These are phyloP conservation scores for Dryadomyces quercivorus DNA, from an alignment of 2,329 filamentous ascomycete genomes.

Conservation along the genomic window DNA sequence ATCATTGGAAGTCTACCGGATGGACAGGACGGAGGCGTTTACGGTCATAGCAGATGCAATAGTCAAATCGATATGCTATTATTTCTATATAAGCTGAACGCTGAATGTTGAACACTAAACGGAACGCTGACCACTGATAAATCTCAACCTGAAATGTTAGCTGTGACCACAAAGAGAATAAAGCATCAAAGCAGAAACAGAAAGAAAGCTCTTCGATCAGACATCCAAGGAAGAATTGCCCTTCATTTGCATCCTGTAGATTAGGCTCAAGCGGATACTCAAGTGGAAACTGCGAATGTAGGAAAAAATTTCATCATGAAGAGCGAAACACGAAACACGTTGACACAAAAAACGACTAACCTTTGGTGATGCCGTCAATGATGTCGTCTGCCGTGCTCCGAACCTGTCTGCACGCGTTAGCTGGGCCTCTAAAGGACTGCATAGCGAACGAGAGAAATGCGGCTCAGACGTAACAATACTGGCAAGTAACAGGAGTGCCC, in stretches of 20 bases:
- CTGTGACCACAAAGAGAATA: not conserved
- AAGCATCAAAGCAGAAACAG: no score
- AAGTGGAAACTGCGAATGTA: slow-evolving; percentile 85
- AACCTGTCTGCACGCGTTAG: no score
- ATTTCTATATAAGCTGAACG: no score
- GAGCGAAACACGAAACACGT: slow-evolving; percentile 12
- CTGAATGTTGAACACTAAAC: no score
- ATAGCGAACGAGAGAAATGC: slow-evolving; percentile 27
- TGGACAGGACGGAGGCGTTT: not conserved
- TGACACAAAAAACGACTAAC: slow-evolving; percentile 17
- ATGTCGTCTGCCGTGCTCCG: no score
- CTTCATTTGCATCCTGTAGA: slow-evolving; percentile 54
- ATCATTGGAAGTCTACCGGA: no score
- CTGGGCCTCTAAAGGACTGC: not conserved
- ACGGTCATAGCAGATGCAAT: not conserved
- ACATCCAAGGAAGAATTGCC: slow-evolving; percentile 65
- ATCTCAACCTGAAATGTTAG: not conserved
- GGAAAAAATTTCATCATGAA: slow-evolving; percentile 62
- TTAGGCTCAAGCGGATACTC: slow-evolving; percentile 51
- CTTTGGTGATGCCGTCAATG: slow-evolving; percentile 6
- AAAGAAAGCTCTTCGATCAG: slow-evolving; percentile 18
- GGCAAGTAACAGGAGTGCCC: slow-evolving; percentile 72
- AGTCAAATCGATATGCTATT: no score
- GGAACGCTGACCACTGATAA: no score
- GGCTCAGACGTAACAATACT: slow-evolving; percentile 44